These are phyloP conservation scores for Anisogramma anomala DNA, from an alignment of 2,329 filamentous ascomycete genomes.

Conservation along the genomic window DNA sequence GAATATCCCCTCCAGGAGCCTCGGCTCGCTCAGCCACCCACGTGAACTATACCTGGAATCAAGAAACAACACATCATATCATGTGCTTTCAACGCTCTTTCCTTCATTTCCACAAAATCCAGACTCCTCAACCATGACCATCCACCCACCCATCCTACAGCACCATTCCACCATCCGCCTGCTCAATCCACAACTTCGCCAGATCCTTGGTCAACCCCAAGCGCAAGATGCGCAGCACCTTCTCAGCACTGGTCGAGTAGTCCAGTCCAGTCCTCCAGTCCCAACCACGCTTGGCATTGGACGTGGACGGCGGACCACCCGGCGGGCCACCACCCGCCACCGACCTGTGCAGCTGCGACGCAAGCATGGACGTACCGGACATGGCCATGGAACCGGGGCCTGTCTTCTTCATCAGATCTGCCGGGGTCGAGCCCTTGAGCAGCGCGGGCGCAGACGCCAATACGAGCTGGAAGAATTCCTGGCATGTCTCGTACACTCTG, in stretches of 20 bases:
- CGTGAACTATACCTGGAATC: too few species aligned
- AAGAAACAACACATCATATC: neutral
- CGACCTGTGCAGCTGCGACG: slow-evolving; percentile 49
- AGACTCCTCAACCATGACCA: too few species aligned
- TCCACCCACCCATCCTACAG: neutral
- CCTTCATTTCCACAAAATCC: too few species aligned
- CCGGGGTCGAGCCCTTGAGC: slow-evolving; percentile 49
- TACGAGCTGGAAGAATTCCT: slow-evolving; percentile 67
- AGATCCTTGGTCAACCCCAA: slow-evolving; percentile 65
- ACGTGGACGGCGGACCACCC: slow-evolving; percentile 34
- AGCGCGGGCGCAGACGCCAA: slow-evolving; percentile 55
- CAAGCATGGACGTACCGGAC: slow-evolving; percentile 62
- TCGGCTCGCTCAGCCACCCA: too few species aligned
- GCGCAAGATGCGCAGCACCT: slow-evolving; percentile 63
- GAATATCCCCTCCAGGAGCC: too few species aligned
- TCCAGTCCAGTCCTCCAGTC: slow-evolving; percentile 55
- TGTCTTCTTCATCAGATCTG: slow-evolving; percentile 51
- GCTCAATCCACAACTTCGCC: slow-evolving; percentile 55
- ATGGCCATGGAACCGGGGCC: slow-evolving; percentile 52
- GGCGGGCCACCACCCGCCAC: slow-evolving; percentile 33
- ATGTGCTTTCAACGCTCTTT: neutral
- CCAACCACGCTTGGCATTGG: slow-evolving; percentile 68
- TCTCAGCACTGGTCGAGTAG: slow-evolving; percentile 48
- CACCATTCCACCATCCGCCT: slow-evolving; percentile 37
- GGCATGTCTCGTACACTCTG: slow-evolving; percentile 60